Percentiles rank a stretch among this genome's conserved stretches.
phyloP scores from a whole-genome alignment of 2,329 filamentous ascomycete genomes.

The Ceratocystiopsis minuta region DNA sequence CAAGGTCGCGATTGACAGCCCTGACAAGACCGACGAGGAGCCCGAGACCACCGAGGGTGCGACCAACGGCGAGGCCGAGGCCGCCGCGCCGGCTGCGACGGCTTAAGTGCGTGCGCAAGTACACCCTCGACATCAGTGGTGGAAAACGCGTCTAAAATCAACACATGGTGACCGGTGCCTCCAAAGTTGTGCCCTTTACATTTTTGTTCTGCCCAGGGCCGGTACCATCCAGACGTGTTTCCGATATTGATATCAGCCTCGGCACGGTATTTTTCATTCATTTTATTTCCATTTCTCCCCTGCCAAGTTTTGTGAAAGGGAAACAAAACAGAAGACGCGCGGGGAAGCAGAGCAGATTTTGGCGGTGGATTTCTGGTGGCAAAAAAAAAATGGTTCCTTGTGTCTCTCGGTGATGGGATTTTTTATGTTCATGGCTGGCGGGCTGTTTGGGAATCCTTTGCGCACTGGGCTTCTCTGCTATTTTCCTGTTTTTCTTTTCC shows the following conservation, averaged over 20 bases:
- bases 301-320: not conserved
- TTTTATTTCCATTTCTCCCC: not conserved
- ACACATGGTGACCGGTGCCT: slow-evolving; percentile 3
- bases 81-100: slow-evolving; percentile 12
- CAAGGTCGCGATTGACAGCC: slow-evolving; percentile 99
- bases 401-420: too few relatives aligned
- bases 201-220: not conserved
- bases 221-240: not conserved
- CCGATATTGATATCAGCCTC: not conserved
- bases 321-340: slow-evolving; percentile 1
- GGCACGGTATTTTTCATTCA: slow-evolving; percentile 1
- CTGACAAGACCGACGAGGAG: slow-evolving; percentile 87
- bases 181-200: slow-evolving; percentile 2
- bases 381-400: slow-evolving; percentile 1
- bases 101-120: slow-evolving; percentile 13
- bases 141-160: slow-evolving; percentile 2
- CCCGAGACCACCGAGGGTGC: slow-evolving; percentile 35
- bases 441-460: too few relatives aligned
- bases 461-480: too few relatives aligned
- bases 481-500: too few relatives aligned
- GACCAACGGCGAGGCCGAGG: slow-evolving; percentile 20
- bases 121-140: not conserved
- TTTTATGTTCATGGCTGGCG: too few relatives aligned
- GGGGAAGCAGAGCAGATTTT: slow-evolving; percentile 4
- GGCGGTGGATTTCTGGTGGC: not conserved